Base-by-base conservation (phyloP, 306 rosid genomes). In the Hippophae tibetana region DNA sequence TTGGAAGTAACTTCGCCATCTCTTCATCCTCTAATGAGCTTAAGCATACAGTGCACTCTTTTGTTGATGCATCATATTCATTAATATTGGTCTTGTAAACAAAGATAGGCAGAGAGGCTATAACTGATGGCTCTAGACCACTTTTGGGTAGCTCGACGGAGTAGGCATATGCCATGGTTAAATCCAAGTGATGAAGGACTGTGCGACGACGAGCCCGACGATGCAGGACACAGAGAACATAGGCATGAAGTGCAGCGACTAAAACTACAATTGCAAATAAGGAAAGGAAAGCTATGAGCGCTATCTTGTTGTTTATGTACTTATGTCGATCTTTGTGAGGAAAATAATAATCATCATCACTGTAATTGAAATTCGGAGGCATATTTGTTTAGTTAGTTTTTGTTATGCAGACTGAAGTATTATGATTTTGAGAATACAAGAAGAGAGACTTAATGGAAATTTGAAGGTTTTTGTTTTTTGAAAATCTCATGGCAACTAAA, bases 231-330 rank as follows among this genome's bases (percentile, higher is more conserved):
- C 45, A 78, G 62, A 89, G 74, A 0, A 95, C 96, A 10, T 90
- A 90, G 66, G 86, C 51, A 61, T 87, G 98, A 14, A 90, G 95
- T 5, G 82, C 79, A 1, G 87, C 13, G 7, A 87, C 96, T 2
- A 87, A 40, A 5, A 79, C 8, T 6, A 90, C 61, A 40, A 87
- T 87, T 12, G 65, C 13, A 2, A 87, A 70, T 42, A 90, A 70
- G 46, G 92, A 83, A 14, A 74, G 42, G 46, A 90, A 72, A 60
- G 98, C 84, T 4, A 60, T 56, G 45, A 85, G 57, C 67, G 87
- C 73, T 59, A 90, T 78, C 56, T 54, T 85, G 68, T 54, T 72
- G 89, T 81, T 87, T n/a, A 76, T 58, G 14, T 31, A 4, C 38
- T 78, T 68, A 10, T n/a, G 63, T 0, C 42, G 27, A 47, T 44